Evolutionary conservation across 371 early-diverging fungal genomes (phyloP).

Genomic region (Syncephalastrum sp.): DNA sequence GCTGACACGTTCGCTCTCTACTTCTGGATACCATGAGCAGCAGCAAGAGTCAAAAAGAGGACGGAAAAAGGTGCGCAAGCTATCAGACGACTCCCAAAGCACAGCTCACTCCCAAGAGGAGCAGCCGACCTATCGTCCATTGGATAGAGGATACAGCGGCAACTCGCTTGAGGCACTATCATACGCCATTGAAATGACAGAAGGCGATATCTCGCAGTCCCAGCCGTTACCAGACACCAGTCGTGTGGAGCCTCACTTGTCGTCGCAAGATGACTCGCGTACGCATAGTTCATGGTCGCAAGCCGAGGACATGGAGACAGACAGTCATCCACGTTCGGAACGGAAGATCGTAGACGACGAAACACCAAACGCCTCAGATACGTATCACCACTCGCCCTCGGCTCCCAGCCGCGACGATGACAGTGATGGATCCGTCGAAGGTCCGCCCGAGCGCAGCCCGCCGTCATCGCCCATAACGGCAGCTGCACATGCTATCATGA

Average conservation of each 20-base stretch:
- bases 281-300: too few relatives aligned
- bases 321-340: too few relatives aligned
- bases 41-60: not conserved
- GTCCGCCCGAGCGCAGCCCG: slow-evolving; percentile 7
- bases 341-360: too few relatives aligned
- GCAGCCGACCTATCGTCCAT: not conserved
- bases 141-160: not conserved
- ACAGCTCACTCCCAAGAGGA: not conserved
- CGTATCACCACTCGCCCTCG: too few relatives aligned
- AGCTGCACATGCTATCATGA: slow-evolving; percentile 44
- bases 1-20: too few relatives aligned
- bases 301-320: too few relatives aligned
- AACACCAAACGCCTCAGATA: too few relatives aligned
- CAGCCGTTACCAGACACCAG: slow-evolving; percentile 30
- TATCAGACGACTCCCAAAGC: not conserved
- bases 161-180: slow-evolving; percentile 32
- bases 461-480: slow-evolving; percentile 37
- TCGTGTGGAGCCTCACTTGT: slow-evolving; percentile 20
- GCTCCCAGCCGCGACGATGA: not conserved
- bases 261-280: not conserved
- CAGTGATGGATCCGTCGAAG: slow-evolving; percentile 1
- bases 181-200: slow-evolving; percentile 42
- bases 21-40: too few relatives aligned
- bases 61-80: not conserved
- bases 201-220: slow-evolving; percentile 15